Conservation (phyloP, 2,329 filamentous ascomycete species). For the Claviceps sorghi region DNA sequence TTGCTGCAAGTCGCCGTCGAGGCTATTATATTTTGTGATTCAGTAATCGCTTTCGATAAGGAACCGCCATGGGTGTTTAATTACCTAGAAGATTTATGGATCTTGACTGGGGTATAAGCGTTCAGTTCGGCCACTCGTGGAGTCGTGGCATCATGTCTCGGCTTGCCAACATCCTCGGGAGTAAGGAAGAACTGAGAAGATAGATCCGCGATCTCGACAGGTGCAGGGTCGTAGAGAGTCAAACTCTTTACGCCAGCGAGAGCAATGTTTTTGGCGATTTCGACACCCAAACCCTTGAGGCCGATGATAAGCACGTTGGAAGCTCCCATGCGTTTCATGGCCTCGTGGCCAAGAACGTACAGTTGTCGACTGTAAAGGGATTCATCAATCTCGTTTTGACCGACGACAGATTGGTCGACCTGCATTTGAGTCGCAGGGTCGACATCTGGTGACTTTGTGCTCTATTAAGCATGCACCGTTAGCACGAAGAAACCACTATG, state of each 20-base stretch:
- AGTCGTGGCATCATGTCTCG: slow-evolving; percentile 71
- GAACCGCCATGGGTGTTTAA: slow-evolving; percentile 18
- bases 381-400: slow-evolving; percentile 51
- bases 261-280: slow-evolving; percentile 97
- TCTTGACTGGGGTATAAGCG: slow-evolving; percentile 79
- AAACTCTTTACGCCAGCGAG: slow-evolving; percentile 96
- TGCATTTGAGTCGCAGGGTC: slow-evolving; percentile 51
- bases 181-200: slow-evolving; percentile 96
- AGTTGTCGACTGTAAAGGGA: slow-evolving; percentile 62
- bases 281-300: slow-evolving; percentile 85
- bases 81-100: slow-evolving; percentile 49
- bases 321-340: slow-evolving; percentile 98
- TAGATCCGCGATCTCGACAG: slow-evolving; percentile 71
- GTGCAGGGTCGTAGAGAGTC: slow-evolving; percentile 79
- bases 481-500: slow-evolving; percentile 3
- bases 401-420: slow-evolving; percentile 45
- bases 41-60: neutral
- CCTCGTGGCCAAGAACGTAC: slow-evolving; percentile 58
- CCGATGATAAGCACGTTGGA: slow-evolving; percentile 90
- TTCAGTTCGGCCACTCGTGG: slow-evolving; percentile 90
- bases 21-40: slow-evolving; percentile 26
- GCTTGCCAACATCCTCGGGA: slow-evolving; percentile 77
- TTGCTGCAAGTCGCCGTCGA: slow-evolving; percentile 63
- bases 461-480: slow-evolving; percentile 19
- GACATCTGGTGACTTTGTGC: slow-evolving; percentile 40